Evolutionary conservation across 805 yeast genomes (phyloP).

Genomic region (Cyberlindnera lachancei): DNA sequence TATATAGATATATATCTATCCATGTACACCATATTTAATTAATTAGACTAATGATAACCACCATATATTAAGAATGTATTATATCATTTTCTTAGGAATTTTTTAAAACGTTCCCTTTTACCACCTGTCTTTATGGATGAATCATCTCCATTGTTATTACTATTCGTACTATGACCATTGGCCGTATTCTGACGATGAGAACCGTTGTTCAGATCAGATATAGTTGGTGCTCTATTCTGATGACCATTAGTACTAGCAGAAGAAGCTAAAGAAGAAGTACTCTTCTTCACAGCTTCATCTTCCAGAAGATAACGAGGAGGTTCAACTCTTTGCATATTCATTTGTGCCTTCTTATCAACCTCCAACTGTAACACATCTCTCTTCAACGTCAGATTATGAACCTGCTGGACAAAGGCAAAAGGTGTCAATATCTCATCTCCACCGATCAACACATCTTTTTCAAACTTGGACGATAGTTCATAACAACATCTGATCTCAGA

Average conservation of each 20-base stretch:
- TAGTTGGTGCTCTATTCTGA: no score
- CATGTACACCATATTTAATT: no score
- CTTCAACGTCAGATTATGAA: conserved; percentile 28
- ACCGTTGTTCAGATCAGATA: no score
- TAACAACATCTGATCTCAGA: conserved; percentile 73
- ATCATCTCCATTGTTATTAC: conserved; percentile 4
- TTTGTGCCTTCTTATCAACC: conserved; percentile 25
- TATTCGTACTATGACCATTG: no score
- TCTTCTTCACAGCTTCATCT: no score
- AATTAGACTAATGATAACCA: no score
- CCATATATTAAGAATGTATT: no score
- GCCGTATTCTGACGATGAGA: no score
- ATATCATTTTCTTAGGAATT: conserved; percentile 30
- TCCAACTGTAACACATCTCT: conserved; percentile 36
- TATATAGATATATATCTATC: no score
- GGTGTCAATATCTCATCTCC: conserved; percentile 68
- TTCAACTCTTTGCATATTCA: conserved; percentile 27
- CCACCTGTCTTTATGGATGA: conserved; percentile 32
- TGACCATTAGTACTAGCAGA: no score
- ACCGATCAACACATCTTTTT: conserved; percentile 76
- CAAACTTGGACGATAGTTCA: conserved; percentile 52
- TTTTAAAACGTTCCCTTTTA: conserved; percentile 39
- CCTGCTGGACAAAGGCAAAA: conserved; percentile 28
- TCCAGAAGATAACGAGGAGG: conserved; percentile 41
- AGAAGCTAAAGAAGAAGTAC: no score